A percentile compares a stretch with the other conserved stretches of the same genome.
phyloP scores from a whole-genome alignment of 1,284 basidiomycete genomes.

The Cryptococcus sp. region DNA sequence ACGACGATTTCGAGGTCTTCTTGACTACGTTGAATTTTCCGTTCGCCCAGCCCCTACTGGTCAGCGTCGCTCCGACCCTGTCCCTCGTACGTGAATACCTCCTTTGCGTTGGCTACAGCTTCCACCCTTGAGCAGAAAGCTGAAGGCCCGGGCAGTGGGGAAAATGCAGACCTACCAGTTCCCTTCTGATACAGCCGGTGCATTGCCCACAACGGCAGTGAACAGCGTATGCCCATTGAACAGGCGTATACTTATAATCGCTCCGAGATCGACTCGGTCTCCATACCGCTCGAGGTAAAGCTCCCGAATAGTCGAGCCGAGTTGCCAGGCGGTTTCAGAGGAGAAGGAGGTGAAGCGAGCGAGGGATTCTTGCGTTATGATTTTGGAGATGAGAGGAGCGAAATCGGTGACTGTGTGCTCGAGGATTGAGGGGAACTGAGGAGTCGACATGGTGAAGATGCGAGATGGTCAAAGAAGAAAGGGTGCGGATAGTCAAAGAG shows the following conservation, averaged over 20 bases:
- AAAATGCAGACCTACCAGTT: slow-evolving; percentile 31
- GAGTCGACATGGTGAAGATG: slow-evolving; percentile 1
- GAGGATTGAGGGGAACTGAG: neutral
- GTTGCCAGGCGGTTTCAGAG: slow-evolving; percentile 24
- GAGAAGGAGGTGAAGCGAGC: slow-evolving; percentile 22
- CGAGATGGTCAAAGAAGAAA: too few relatives aligned
- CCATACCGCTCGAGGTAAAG: slow-evolving; percentile 21
- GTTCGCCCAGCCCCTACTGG: slow-evolving; percentile 30
- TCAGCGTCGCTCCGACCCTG: neutral
- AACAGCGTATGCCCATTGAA: slow-evolving; percentile 42
- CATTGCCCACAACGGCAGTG: slow-evolving; percentile 30
- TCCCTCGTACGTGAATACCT: neutral
- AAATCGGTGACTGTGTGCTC: neutral
- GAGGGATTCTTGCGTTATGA: neutral
- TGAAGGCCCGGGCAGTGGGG: neutral
- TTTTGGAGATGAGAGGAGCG: neutral
- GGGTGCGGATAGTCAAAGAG: too few relatives aligned
- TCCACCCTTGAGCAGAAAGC: too few relatives aligned
- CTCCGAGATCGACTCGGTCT: slow-evolving; percentile 17
- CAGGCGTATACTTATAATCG: slow-evolving; percentile 38
- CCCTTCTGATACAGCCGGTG: slow-evolving; percentile 29
- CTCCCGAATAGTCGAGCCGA: slow-evolving; percentile 27
- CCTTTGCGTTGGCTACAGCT: too few relatives aligned
- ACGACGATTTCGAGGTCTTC: slow-evolving; percentile 33
- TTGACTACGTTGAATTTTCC: slow-evolving; percentile 43